Conservation (phyloP, 2,329 filamentous ascomycete genomes). For the Colletotrichum trifolii region DNA sequence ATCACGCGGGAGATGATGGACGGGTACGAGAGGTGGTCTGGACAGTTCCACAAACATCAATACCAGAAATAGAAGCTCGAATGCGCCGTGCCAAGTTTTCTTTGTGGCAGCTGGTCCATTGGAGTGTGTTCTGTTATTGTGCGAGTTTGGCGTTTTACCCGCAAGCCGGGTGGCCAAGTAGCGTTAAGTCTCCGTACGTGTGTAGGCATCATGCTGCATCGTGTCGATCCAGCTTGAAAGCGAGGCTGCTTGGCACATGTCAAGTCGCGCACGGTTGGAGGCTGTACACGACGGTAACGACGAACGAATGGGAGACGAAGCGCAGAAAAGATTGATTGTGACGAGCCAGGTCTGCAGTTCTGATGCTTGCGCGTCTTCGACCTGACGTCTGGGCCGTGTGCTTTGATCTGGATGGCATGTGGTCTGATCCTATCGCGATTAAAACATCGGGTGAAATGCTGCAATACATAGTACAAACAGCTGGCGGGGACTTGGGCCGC, state of each 20-base stretch:
- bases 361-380: background rate
- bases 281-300: background rate
- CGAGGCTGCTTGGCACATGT: slow-evolving; percentile 7
- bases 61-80: slow-evolving; percentile 27
- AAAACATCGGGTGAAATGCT: background rate
- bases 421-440: slow-evolving; percentile 6
- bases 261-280: slow-evolving; percentile 8
- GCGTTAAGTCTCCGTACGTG: slow-evolving; percentile 12
- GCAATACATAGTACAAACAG: background rate
- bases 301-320: no score
- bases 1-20: slow-evolving; percentile 69
- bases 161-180: no score
- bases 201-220: slow-evolving; percentile 9
- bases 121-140: no score
- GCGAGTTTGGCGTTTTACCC: no score
- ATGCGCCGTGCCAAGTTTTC: slow-evolving; percentile 3
- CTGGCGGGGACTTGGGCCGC: background rate
- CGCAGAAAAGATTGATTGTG: background rate
- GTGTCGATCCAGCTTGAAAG: background rate
- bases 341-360: background rate
- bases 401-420: slow-evolving; percentile 1
- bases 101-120: no score
- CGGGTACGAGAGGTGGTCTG: slow-evolving; percentile 68
- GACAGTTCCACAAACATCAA: slow-evolving; percentile 39
- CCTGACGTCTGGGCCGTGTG: background rate